phyloP scores from a whole-genome alignment of 1,139 yeast species.

The Zygosaccharomyces sapae region DNA sequence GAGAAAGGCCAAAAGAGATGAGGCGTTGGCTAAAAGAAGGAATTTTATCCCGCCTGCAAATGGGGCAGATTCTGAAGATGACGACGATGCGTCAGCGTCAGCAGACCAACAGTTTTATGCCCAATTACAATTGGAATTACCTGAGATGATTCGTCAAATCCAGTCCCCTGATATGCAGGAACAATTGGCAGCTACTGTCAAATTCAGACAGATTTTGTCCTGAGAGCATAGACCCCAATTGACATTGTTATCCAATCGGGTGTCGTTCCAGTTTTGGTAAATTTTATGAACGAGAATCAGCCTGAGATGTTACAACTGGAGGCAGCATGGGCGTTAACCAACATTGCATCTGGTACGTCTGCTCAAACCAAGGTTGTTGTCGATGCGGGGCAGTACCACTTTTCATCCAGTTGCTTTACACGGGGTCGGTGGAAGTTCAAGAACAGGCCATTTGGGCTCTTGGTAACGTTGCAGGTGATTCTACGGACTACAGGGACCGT shows the following conservation, averaged over 20 bases:
- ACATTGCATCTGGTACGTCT: slow-evolving; percentile 93
- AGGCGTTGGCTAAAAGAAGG: slow-evolving; percentile 88
- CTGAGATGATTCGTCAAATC: slow-evolving; percentile 79
- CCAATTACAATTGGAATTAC: slow-evolving; percentile 71
- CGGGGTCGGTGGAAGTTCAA: slow-evolving; percentile 84
- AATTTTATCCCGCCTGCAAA: slow-evolving; percentile 55
- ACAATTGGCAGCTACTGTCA: slow-evolving; percentile 84
- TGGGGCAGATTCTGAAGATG: slow-evolving; percentile 39
- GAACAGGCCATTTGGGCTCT: slow-evolving; percentile 99
- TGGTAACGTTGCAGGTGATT: slow-evolving; percentile 98
- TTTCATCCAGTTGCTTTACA: slow-evolving; percentile 75
- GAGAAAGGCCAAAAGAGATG: slow-evolving; percentile 95
- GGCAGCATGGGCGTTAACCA: slow-evolving; percentile 98
- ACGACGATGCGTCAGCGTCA: slow-evolving; percentile 42
- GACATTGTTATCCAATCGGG: slow-evolving; percentile 90
- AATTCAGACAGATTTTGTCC: slow-evolving; percentile 87
- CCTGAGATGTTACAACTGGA: slow-evolving; percentile 90
- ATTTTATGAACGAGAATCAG: slow-evolving; percentile 72
- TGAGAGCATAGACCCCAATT: slow-evolving; percentile 97
- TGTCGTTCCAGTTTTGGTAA: slow-evolving; percentile 85
- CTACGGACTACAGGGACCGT: slow-evolving; percentile 80
- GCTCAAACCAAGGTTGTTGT: slow-evolving; percentile 88
- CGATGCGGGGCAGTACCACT: slow-evolving; percentile 87
- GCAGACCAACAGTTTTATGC: slow-evolving; percentile 40
- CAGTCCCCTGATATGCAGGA: slow-evolving; percentile 71